These are phyloP conservation scores for Suhomyces kilbournensis DNA, from an alignment of 805 yeast genomes.

Conservation along the genomic window DNA sequence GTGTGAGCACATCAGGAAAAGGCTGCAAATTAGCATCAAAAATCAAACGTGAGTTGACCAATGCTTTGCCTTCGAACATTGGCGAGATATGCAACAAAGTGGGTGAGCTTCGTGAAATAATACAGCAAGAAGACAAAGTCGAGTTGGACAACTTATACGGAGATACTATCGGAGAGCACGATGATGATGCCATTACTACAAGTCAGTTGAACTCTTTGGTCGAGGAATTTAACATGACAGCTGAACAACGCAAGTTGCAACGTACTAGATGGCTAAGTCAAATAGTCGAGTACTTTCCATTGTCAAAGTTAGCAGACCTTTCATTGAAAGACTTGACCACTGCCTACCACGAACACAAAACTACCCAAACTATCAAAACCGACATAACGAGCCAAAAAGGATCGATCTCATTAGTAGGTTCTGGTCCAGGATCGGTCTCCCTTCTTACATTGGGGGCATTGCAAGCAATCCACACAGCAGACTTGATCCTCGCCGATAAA, in stretches of 20 bases:
- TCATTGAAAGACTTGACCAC: slow-evolving; percentile 56
- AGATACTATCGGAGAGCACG: slow-evolving; percentile 50
- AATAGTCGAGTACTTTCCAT: slow-evolving; percentile 86
- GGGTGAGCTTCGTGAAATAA: slow-evolving; percentile 58
- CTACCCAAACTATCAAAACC: slow-evolving; percentile 1
- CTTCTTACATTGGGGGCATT: slow-evolving; percentile 83
- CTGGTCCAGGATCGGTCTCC: slow-evolving; percentile 90
- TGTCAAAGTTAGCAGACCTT: slow-evolving; percentile 57
- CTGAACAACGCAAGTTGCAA: slow-evolving; percentile 49
- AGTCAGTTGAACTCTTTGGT: slow-evolving; percentile 59
- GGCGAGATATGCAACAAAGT: slow-evolving; percentile 66
- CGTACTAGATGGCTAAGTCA: slow-evolving; percentile 85
- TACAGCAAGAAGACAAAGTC: slow-evolving; percentile 51
- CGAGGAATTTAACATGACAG: slow-evolving; percentile 54
- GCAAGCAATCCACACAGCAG: slow-evolving; percentile 76
- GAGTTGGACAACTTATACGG: slow-evolving; percentile 18
- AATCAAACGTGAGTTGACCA: slow-evolving; percentile 68
- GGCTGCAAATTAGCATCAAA: slow-evolving; percentile 86
- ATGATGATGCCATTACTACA: slow-evolving; percentile 68
- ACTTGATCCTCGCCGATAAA: slow-evolving; percentile 83
- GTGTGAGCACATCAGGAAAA: slow-evolving; percentile 81
- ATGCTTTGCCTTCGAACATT: slow-evolving; percentile 64
- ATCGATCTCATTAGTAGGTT: slow-evolving; percentile 76
- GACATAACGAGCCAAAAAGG: slow-evolving; percentile 37
- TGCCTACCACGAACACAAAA: slow-evolving; percentile 31